Percentiles rank a stretch among this genome's conserved stretches.
phyloP scores from a whole-genome alignment of 371 early-diverging fungal species.

The Neoconidiobolus thromboides region DNA sequence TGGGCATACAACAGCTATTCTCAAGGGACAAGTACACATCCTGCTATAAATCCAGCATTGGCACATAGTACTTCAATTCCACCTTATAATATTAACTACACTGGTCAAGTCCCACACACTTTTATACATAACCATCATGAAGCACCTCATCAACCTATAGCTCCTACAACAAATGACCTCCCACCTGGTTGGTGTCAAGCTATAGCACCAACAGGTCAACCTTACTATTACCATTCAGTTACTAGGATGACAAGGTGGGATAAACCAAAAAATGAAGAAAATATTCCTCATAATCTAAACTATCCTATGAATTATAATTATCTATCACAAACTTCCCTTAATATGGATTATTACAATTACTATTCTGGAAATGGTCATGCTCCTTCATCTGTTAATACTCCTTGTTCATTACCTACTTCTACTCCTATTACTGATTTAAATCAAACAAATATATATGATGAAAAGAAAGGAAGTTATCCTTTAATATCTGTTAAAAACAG shows the following conservation, averaged over 20 bases:
- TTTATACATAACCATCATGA: background rate
- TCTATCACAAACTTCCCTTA: background rate
- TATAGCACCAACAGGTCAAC: background rate
- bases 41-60: background rate
- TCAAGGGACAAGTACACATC: background rate
- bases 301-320: background rate
- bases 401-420: background rate
- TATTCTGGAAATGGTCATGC: background rate
- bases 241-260: slow-evolving; percentile 3
- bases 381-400: background rate
- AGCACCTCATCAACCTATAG: background rate
- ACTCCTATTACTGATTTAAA: background rate
- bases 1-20: background rate
- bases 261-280: background rate
- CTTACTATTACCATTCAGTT: slow-evolving; percentile 4
- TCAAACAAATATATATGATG: no score
- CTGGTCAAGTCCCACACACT: no score
- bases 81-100: background rate
- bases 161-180: background rate
- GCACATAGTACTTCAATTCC: background rate
- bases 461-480: no score
- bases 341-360: background rate
- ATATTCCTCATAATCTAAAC: background rate
- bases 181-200: background rate
- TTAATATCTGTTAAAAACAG: no score